Evolutionary conservation across 2,329 filamentous ascomycete genomes (phyloP).

Genomic region (Hypoxylon rubiginosum): DNA sequence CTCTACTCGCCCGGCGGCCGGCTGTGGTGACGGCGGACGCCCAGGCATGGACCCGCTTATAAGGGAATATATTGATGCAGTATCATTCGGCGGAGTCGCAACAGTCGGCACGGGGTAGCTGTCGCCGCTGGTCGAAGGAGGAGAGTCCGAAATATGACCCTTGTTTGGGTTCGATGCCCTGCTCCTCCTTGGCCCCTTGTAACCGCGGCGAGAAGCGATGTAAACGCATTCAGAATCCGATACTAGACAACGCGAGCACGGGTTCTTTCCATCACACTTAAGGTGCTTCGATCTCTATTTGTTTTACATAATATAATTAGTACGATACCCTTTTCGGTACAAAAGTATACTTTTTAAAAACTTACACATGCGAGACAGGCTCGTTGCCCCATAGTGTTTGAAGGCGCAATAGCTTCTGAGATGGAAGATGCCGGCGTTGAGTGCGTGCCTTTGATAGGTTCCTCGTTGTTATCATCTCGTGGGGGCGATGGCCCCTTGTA

Average conservation of each 20-base stretch:
- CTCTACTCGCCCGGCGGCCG: too few relatives aligned
- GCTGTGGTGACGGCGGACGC: too few relatives aligned
- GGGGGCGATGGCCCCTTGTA: too few relatives aligned
- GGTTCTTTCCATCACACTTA: slow-evolving; percentile 79
- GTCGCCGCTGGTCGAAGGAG: slow-evolving; percentile 56
- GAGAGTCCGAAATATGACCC: slow-evolving; percentile 64
- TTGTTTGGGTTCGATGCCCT: slow-evolving; percentile 63
- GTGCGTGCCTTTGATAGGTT: slow-evolving; percentile 82
- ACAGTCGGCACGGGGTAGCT: slow-evolving; percentile 62
- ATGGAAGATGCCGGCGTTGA: slow-evolving; percentile 69
- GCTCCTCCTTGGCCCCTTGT: slow-evolving; percentile 74
- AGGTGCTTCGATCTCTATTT: slow-evolving; percentile 74
- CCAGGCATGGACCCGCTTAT: too few relatives aligned
- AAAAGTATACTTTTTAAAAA: slow-evolving; percentile 32
- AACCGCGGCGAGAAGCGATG: slow-evolving; percentile 80
- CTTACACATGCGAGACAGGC: slow-evolving; percentile 70
- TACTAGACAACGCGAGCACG: slow-evolving; percentile 76
- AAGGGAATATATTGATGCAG: too few relatives aligned
- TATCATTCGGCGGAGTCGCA: too few relatives aligned
- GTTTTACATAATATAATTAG: slow-evolving; percentile 39
- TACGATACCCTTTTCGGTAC: slow-evolving; percentile 10
- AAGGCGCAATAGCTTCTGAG: slow-evolving; percentile 41
- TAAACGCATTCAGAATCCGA: slow-evolving; percentile 76
- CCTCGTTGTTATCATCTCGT: too few relatives aligned
- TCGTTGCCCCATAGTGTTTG: slow-evolving; percentile 60